These are phyloP conservation scores for Diaporthe aspalathi DNA, from an alignment of 2,329 filamentous ascomycete species.

Conservation along the genomic window DNA sequence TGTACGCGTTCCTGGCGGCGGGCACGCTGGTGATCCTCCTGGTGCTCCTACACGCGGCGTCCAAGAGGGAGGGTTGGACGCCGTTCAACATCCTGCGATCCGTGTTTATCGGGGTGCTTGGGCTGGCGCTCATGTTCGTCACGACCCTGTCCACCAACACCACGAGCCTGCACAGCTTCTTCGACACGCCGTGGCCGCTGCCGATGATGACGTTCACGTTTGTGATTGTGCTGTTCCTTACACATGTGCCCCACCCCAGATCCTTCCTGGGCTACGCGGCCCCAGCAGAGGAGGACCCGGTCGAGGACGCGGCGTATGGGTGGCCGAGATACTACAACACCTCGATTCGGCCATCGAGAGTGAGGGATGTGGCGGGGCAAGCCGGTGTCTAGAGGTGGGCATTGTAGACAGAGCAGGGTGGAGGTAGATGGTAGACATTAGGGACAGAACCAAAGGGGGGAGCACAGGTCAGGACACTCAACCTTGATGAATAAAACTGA, in stretches of 20 bases:
- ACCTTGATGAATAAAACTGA: neutral
- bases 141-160: conserved; percentile 32
- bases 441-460: neutral
- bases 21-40: conserved; percentile 46
- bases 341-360: conserved; percentile 21
- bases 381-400: neutral
- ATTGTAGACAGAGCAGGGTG: neutral
- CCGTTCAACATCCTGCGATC: conserved; percentile 47
- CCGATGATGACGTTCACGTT: conserved; percentile 45
- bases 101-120: conserved; percentile 42
- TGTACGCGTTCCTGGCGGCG: conserved; percentile 46
- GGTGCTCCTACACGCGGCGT: conserved; percentile 47
- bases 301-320: neutral
- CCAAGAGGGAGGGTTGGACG: conserved; percentile 46
- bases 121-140: conserved; percentile 41
- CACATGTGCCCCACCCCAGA: conserved; percentile 41
- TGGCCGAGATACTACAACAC: conserved; percentile 20
- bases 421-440: neutral
- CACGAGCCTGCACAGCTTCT: conserved; percentile 35
- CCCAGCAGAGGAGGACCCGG: neutral
- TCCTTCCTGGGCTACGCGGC: conserved; percentile 9
- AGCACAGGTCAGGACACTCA: no score
- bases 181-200: conserved; percentile 44
- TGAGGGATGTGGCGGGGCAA: neutral
- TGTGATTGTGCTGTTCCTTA: conserved; percentile 42